phyloP scores from a whole-genome alignment of 2,329 filamentous ascomycete genomes.

The Pseudogymnoascus sp. region DNA sequence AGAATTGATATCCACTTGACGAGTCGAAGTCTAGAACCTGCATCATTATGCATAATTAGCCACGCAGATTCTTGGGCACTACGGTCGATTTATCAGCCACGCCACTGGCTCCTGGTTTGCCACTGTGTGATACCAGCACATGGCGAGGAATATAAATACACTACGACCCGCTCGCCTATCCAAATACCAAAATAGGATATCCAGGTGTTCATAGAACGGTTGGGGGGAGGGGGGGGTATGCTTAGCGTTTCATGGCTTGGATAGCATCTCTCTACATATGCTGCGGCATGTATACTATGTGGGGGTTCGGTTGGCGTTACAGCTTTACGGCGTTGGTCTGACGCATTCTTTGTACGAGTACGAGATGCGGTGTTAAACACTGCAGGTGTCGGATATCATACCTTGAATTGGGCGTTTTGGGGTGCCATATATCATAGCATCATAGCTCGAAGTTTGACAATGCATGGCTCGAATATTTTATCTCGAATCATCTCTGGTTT shows the following conservation, averaged over 20 bases:
- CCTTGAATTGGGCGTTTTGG: neutral
- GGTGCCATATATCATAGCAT: neutral
- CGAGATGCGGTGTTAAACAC: neutral
- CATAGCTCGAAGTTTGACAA: neutral
- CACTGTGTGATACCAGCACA: too few species aligned
- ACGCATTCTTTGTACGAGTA: neutral
- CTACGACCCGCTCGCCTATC: neutral
- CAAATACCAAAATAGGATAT: neutral
- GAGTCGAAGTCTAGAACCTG: neutral
- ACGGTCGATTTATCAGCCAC: neutral
- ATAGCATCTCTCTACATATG: neutral
- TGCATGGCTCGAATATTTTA: neutral
- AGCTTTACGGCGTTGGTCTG: neutral
- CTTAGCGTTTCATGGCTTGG: neutral
- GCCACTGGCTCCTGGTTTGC: neutral
- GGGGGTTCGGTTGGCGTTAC: neutral
- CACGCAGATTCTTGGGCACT: neutral
- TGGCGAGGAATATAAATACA: neutral
- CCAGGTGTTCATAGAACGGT: neutral
- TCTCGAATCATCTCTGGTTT: neutral
- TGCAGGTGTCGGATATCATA: neutral
- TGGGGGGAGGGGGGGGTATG: neutral
- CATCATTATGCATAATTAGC: neutral
- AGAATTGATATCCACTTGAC: conserved; percentile 24
- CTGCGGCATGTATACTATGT: neutral